Percentiles rank a stretch among this genome's conserved stretches.
Conservation (phyloP, 257 asterid species). For the Plantago ovata region DNA sequence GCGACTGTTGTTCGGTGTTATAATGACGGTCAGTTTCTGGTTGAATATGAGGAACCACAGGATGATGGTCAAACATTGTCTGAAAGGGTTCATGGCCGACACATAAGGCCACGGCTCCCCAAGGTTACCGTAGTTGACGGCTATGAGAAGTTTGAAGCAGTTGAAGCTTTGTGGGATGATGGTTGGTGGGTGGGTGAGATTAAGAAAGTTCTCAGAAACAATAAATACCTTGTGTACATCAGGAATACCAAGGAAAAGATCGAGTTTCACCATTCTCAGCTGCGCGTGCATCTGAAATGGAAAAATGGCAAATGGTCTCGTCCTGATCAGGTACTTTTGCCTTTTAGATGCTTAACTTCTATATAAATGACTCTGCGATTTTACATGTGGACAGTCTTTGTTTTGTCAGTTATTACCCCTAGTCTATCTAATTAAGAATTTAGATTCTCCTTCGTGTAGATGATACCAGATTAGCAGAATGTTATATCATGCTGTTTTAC, state of each 20-base stretch:
- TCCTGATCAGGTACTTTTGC: conserved; percentile 35
- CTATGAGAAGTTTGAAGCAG: conserved; percentile 27
- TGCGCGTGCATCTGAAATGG: conserved; percentile 40
- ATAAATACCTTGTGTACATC: conserved; percentile 29
- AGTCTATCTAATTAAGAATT: no score
- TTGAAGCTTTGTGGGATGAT: conserved; percentile 31
- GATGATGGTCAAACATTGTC: conserved; percentile 32
- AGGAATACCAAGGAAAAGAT: conserved; percentile 18
- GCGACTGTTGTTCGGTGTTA: conserved; percentile 37
- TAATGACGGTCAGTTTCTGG: no score
- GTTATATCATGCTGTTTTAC: no score
- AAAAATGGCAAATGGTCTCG: conserved; percentile 28
- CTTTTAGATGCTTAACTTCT: no score
- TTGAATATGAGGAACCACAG: conserved; percentile 32
- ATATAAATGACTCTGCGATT: no score
- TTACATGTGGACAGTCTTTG: no score
- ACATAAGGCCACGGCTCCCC: conserved; percentile 52
- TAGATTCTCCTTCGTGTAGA: no score
- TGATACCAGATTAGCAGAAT: no score
- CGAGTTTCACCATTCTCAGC: conserved; percentile 24
- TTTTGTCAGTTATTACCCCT: no score
- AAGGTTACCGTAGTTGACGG: conserved; percentile 21
- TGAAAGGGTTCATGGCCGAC: conserved; percentile 43
- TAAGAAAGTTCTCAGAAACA: conserved; percentile 25
- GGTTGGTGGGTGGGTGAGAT: conserved; percentile 41